Evolutionary conservation across 768 basidiomycete species (phyloP).

Genomic region (Kwoniella bestiolae): DNA sequence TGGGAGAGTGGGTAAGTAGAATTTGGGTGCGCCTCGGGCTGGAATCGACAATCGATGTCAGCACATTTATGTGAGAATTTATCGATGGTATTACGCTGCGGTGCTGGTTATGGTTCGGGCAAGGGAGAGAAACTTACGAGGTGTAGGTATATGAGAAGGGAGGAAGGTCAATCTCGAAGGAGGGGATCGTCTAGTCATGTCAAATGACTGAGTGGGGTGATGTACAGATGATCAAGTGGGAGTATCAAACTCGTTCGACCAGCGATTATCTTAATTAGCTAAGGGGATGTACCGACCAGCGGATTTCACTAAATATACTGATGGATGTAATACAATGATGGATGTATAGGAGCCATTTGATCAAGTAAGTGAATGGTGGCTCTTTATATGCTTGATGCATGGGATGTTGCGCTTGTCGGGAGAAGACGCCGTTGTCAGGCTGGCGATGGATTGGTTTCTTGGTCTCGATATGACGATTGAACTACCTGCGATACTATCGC

Average conservation of each 20-base stretch:
- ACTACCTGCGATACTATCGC: too few relatives aligned
- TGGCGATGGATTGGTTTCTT: too few relatives aligned
- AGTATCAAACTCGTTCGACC: not conserved
- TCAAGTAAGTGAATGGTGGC: too few relatives aligned
- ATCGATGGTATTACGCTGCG: not conserved
- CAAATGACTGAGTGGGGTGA: not conserved
- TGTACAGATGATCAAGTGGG: not conserved
- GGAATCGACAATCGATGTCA: not conserved
- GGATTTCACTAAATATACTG: not conserved
- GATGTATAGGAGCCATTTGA: too few relatives aligned
- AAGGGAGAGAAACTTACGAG: constrained; percentile 5
- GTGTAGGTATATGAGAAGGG: constrained; percentile 10
- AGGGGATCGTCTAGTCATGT: constrained; percentile 8
- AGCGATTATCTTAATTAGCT: not conserved
- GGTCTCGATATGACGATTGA: too few relatives aligned
- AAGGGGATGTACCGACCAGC: not conserved
- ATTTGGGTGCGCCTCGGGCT: constrained; percentile 14
- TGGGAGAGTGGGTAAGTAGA: not conserved
- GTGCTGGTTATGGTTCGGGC: not conserved
- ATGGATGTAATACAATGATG: too few relatives aligned
- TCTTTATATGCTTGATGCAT: too few relatives aligned
- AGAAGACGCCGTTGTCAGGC: too few relatives aligned
- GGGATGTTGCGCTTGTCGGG: too few relatives aligned
- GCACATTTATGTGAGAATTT: not conserved
- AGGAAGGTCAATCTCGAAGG: constrained; percentile 9